Conservation (phyloP, 768 basidiomycete genomes). For the Tephrocybe sp. region DNA sequence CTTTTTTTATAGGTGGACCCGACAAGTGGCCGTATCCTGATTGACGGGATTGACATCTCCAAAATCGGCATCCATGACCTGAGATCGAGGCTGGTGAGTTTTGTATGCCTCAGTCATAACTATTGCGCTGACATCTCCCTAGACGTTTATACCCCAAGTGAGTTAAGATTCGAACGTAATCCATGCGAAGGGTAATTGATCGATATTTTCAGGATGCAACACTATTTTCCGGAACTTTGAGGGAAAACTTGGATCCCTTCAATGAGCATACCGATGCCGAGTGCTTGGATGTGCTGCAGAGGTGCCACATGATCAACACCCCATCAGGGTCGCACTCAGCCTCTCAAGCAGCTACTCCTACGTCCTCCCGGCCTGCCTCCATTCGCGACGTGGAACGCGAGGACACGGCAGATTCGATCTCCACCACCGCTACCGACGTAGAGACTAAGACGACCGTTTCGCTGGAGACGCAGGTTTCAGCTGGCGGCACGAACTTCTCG, state of each 20-base stretch:
- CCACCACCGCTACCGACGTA: conserved; percentile 49
- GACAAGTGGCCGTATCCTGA: conserved; percentile 66
- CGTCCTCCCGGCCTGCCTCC: conserved; percentile 43
- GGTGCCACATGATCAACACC: conserved; percentile 75
- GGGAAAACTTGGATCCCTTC: conserved; percentile 78
- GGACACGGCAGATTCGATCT: conserved; percentile 37
- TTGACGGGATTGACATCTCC: conserved; percentile 89
- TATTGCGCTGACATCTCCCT: background rate
- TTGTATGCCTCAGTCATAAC: conserved; percentile 1
- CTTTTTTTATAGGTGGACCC: conserved; percentile 62
- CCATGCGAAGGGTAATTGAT: no score
- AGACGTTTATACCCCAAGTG: conserved; percentile 80
- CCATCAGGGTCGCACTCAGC: conserved; percentile 48
- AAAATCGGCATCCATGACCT: conserved; percentile 84
- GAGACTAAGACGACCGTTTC: conserved; percentile 59
- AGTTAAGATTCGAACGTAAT: conserved; percentile 6
- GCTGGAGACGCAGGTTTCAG: conserved; percentile 77
- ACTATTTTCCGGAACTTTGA: conserved; percentile 77
- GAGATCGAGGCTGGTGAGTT: conserved; percentile 66
- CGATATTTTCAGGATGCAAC: conserved; percentile 52
- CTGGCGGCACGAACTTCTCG: conserved; percentile 89
- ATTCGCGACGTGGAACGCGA: conserved; percentile 38
- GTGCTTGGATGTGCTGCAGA: conserved; percentile 75
- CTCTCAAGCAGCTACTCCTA: conserved; percentile 44
- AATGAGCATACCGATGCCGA: conserved; percentile 80